Percentiles rank a stretch among this genome's conserved stretches.
These are phyloP conservation scores for Metschnikowia drakensbergensis DNA, from an alignment of 805 yeast species.

Conservation along the genomic window DNA sequence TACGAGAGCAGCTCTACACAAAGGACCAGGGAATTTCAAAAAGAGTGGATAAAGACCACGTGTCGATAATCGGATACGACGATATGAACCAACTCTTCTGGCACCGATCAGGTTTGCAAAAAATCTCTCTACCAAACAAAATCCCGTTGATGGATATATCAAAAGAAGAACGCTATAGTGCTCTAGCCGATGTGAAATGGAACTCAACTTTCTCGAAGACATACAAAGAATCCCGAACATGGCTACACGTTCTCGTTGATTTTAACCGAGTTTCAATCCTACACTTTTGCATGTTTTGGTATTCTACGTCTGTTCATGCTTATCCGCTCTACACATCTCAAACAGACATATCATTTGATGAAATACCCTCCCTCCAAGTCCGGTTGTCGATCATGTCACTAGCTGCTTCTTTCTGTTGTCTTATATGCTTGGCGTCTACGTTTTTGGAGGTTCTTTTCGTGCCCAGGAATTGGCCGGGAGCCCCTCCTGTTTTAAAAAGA, in stretches of 20 bases:
- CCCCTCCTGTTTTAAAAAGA: conserved; percentile 53
- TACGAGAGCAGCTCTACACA: conserved; percentile 52
- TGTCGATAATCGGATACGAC: conserved; percentile 75
- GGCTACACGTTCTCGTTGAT: conserved; percentile 94
- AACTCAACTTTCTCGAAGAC: conserved; percentile 77
- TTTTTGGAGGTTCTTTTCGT: conserved; percentile 58
- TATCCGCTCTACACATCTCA: conserved; percentile 61
- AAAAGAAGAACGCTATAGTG: conserved; percentile 51
- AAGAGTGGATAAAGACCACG: conserved; percentile 59
- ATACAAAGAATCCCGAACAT: conserved; percentile 90
- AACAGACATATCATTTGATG: conserved; percentile 51
- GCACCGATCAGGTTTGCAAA: conserved; percentile 68
- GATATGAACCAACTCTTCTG: conserved; percentile 87
- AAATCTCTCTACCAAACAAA: conserved; percentile 45
- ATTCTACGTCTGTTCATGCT: conserved; percentile 64
- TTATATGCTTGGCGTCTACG: conserved; percentile 54
- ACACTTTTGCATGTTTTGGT: conserved; percentile 74
- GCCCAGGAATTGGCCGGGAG: conserved; percentile 73
- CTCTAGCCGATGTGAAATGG: conserved; percentile 62
- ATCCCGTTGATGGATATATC: conserved; percentile 50
- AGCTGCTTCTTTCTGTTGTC: conserved; percentile 58
- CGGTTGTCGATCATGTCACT: conserved; percentile 57
- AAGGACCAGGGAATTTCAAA: conserved; percentile 41
- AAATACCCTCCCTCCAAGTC: conserved; percentile 57
- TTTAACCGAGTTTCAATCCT: conserved; percentile 74